Conservation (phyloP, 2,329 filamentous ascomycete species). For the Claviceps fusiformis region DNA sequence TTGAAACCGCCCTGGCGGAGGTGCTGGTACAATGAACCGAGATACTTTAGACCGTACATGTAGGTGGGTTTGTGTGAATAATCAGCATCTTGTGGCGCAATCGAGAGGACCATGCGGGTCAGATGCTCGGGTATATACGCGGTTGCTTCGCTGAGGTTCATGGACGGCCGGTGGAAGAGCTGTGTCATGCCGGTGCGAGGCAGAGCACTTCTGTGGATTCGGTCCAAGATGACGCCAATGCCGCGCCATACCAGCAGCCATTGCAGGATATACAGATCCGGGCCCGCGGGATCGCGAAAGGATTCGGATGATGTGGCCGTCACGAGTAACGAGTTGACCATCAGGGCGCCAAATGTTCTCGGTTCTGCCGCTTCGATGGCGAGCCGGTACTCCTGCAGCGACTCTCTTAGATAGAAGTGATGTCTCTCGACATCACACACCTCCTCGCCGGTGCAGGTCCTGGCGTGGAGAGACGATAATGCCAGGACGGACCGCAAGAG, state of each 20-base stretch:
- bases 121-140: conserved; percentile 32
- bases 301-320: conserved; percentile 35
- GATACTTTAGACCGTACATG: conserved; percentile 31
- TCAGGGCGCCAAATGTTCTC: conserved; percentile 32
- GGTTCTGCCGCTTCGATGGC: conserved; percentile 34
- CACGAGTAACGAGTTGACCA: conserved; percentile 37
- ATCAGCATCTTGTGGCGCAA: conserved; percentile 29
- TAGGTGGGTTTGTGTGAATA: conserved; percentile 25
- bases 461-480: conserved; percentile 31
- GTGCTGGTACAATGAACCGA: conserved; percentile 38
- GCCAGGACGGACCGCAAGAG: conserved; percentile 42
- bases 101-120: conserved; percentile 34
- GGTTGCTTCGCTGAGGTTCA: conserved; percentile 30
- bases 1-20: conserved; percentile 28
- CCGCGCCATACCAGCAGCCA: conserved; percentile 45
- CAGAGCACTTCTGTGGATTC: conserved; percentile 14
- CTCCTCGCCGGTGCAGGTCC: conserved; percentile 2
- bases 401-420: conserved; percentile 31
- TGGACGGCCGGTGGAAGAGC: conserved; percentile 35
- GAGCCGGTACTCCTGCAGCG: conserved; percentile 36
- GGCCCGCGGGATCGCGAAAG: conserved; percentile 33
- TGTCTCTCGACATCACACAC: conserved; percentile 21
- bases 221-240: conserved; percentile 33
- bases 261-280: conserved; percentile 36
- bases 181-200: conserved; percentile 29